Base-by-base conservation (phyloP, 2,329 filamentous ascomycete genomes). In the Fusarium chaquense region DNA sequence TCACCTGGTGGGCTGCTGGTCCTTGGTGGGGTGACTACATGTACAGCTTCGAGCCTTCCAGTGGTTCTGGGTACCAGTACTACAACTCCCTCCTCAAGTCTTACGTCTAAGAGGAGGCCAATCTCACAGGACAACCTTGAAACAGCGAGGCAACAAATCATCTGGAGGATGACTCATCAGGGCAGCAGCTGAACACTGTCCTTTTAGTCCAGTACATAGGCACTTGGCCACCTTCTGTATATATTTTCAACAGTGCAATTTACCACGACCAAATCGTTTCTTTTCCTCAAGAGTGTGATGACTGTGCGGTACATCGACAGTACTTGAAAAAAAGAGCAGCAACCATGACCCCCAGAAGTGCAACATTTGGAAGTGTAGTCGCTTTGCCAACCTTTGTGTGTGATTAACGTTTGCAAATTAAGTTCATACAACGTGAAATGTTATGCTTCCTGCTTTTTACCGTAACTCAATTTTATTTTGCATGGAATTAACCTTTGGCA, bases 1-100 rank as follows among this genome's bases (percentile, higher is more conserved):
- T 83, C 44, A 72, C 86, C 13, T 89, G 86, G 85, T 89, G 87
- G 87, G 78, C 81, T 11, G 86, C 82, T 30, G 87, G 87, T 1
- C 87, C 87, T 20, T 88, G 86, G 86, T 89, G 87, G 87, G 82
- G 75, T 9, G 73, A 81, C 67, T 86, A 86, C 77, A 83, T 84
- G 61, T 85, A 75, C 73, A 78, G 70, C 70, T 83, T 85, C 58
- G 84, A 86, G 78, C 82, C 83, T 16, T 78, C 83, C 1, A 79
- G 75, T n/a, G 83, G 83, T 18, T 78, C 77, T 9, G 83, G 70
- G 0, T 85, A 85, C 63, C 55, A 61, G 40, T 73, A 76, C 69
- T 77, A 75, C 61, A 68, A 75, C 62, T 70, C 69, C 20, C 60
- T 75, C 8, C 35, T 76, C 26, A 73, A 71, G 61, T 61, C 50